Evolutionary conservation across 352 stramenopile species (phyloP).

Genomic region (Pythium monospermum): DNA sequence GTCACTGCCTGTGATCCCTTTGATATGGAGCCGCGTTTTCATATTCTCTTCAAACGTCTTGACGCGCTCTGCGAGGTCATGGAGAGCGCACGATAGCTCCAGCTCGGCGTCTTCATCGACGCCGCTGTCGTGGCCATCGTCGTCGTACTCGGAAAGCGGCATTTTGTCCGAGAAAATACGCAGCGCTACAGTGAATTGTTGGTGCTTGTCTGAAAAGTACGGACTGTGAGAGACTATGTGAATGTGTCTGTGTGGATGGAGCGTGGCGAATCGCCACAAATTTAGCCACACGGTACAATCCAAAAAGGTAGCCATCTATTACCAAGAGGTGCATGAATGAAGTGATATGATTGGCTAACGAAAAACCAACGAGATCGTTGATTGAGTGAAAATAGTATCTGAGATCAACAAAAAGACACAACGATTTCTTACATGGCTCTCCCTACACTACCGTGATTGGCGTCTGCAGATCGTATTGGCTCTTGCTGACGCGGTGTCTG

Average conservation of each 20-base stretch:
- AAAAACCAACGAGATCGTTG: not conserved
- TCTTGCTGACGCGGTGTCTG: conserved; percentile 7
- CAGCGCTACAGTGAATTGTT: too few relatives aligned
- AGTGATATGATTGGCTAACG: not conserved
- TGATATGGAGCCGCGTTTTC: conserved; percentile 40
- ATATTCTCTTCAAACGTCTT: conserved; percentile 73
- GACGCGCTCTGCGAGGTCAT: conserved; percentile 57
- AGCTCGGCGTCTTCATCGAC: conserved; percentile 73
- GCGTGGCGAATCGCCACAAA: too few relatives aligned
- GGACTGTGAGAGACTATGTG: too few relatives aligned
- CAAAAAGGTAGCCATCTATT: not conserved
- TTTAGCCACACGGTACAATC: not conserved
- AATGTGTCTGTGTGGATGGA: too few relatives aligned
- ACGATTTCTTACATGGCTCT: not conserved
- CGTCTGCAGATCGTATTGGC: not conserved
- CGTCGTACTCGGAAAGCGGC: conserved; percentile 33
- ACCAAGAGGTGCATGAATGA: not conserved
- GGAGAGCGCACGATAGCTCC: conserved; percentile 66
- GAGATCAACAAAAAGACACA: not conserved
- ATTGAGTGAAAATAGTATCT: not conserved
- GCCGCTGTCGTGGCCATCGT: conserved; percentile 35
- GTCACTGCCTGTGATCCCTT: conserved; percentile 11
- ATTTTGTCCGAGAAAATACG: too few relatives aligned
- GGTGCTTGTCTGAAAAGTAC: too few relatives aligned
- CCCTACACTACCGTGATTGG: not conserved